Evolutionary conservation across 2,329 filamentous ascomycete species (phyloP).

Genomic region (Zalaria obscura): DNA sequence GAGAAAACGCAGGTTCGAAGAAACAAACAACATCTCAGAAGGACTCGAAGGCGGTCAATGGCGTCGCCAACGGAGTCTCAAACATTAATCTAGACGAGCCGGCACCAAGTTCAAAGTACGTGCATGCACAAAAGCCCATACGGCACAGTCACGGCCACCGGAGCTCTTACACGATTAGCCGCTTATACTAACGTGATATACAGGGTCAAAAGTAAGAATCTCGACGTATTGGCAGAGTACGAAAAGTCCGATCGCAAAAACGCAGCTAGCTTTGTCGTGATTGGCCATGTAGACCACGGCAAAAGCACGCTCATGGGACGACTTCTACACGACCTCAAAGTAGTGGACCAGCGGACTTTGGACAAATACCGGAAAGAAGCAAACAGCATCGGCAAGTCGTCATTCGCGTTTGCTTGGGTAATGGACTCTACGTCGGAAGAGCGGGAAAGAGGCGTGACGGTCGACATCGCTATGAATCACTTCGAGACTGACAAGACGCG

Average conservation of each 20-base stretch:
- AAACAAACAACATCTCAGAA: constrained; percentile 12
- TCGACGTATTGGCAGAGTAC: constrained; percentile 72
- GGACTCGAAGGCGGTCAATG: constrained; percentile 10
- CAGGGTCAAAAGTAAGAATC: constrained; percentile 53
- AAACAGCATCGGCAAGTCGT: constrained; percentile 81
- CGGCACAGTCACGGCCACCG: neutral
- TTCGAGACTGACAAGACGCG: constrained; percentile 79
- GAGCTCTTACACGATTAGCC: neutral
- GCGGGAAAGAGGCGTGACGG: constrained; percentile 78
- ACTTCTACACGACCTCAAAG: constrained; percentile 75
- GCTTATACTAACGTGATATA: neutral
- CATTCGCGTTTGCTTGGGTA: constrained; percentile 94
- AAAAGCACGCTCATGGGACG: constrained; percentile 97
- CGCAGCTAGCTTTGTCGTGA: constrained; percentile 30
- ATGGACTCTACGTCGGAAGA: constrained; percentile 88
- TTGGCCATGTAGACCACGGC: constrained; percentile 90
- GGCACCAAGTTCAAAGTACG: constrained; percentile 11
- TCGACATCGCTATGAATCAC: constrained; percentile 88
- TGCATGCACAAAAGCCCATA: neutral
- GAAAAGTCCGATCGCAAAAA: constrained; percentile 63
- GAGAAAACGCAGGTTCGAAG: constrained; percentile 11
- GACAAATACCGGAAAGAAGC: constrained; percentile 83
- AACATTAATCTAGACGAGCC: constrained; percentile 35
- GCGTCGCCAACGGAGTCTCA: constrained; percentile 32
- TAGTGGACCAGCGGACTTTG: constrained; percentile 75